These are phyloP conservation scores for Taphrina wiesneri DNA, from an alignment of 1,139 yeast species.

Conservation along the genomic window DNA sequence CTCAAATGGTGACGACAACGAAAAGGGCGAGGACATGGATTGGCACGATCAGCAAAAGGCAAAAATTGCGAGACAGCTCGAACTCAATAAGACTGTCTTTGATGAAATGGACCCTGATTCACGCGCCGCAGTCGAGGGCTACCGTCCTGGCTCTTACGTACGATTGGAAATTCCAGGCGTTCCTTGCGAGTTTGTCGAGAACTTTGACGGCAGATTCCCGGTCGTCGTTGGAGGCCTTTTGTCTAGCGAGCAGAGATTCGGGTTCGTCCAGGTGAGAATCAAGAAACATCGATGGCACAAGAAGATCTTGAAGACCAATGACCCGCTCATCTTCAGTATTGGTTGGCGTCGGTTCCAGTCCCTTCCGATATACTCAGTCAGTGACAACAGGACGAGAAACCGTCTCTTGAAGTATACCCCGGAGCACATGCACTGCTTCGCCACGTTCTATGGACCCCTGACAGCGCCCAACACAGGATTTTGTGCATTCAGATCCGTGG, in stretches of 20 bases:
- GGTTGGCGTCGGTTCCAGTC: constrained; percentile 99
- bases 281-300: constrained; percentile 99
- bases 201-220: constrained; percentile 82
- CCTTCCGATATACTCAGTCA: constrained; percentile 89
- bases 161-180: constrained; percentile 77
- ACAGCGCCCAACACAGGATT: constrained; percentile 97
- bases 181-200: constrained; percentile 88
- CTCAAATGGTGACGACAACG: constrained; percentile 52
- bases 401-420: constrained; percentile 98
- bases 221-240: constrained; percentile 86
- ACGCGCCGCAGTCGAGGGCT: constrained; percentile 84
- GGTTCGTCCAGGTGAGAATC: constrained; percentile 86
- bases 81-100: constrained; percentile 72
- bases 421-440: constrained; percentile 95
- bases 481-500: constrained; percentile 89
- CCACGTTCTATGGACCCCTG: constrained; percentile 94
- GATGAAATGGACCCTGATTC: constrained; percentile 73
- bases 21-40: constrained; percentile 66
- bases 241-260: constrained; percentile 89
- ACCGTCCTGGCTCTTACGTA: constrained; percentile 89
- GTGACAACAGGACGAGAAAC: constrained; percentile 95
- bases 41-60: constrained; percentile 98
- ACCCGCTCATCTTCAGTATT: constrained; percentile 85
- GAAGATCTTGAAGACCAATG: constrained; percentile 90
- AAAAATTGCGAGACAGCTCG: constrained; percentile 92